These are phyloP conservation scores for Nakaseomyces kungkrabaensis DNA, from an alignment of 1,139 yeast species.

Conservation along the genomic window DNA sequence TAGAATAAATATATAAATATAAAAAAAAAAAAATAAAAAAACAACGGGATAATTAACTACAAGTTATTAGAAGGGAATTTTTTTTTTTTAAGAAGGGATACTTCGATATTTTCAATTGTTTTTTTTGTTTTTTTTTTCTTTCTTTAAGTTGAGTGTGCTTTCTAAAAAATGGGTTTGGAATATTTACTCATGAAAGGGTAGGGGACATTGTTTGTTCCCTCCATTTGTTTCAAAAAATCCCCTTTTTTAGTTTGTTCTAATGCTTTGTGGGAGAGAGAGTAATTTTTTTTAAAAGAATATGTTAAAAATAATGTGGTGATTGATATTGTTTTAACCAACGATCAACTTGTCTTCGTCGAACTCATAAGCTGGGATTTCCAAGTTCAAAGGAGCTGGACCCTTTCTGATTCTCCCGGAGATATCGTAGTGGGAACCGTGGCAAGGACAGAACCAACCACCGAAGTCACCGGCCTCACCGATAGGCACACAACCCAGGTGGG, in stretches of 20 bases:
- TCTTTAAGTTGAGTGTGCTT: too few species aligned
- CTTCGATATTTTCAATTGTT: background rate
- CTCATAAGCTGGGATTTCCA: conserved; percentile 90
- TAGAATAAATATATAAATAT: background rate
- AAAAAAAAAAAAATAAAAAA: background rate
- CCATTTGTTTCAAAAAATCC: background rate
- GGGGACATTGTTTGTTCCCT: background rate
- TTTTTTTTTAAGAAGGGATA: background rate
- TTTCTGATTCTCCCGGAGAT: conserved; percentile 99
- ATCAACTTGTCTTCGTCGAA: conserved; percentile 73
- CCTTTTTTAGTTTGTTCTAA: background rate
- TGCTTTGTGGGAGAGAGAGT: too few species aligned
- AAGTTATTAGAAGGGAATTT: background rate
- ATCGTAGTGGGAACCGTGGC: conserved; percentile 99
- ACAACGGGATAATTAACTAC: conserved; percentile 1
- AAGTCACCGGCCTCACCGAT: conserved; percentile 99
- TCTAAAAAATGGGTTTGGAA: background rate
- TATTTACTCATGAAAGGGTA: background rate
- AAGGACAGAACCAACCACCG: conserved; percentile 99
- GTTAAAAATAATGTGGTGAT: background rate
- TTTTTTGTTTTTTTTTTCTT: background rate
- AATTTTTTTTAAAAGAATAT: too few species aligned
- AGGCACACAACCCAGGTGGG: conserved; percentile 99
- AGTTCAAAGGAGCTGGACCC: conserved; percentile 99
- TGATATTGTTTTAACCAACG: conserved; percentile 44